A percentile compares a stretch with the other conserved stretches of the same genome.
Conservation (phyloP, 2,329 filamentous ascomycete genomes). For the Ceratocystis lukuohia region DNA sequence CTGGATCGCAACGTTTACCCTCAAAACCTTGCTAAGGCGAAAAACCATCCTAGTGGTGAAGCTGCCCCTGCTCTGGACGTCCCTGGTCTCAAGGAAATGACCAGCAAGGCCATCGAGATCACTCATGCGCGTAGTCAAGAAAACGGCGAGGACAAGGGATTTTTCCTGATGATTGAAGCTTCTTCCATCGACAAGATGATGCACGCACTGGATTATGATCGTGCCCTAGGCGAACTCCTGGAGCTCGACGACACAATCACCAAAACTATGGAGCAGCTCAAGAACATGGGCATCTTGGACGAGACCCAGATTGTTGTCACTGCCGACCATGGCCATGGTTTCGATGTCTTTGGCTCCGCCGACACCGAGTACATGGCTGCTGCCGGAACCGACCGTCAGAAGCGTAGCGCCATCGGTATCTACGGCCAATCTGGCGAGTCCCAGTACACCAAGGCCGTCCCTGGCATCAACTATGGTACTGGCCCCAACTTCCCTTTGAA, state of each 20-base stretch:
- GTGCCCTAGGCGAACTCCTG: slow-evolving; percentile 69
- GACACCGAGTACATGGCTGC: slow-evolving; percentile 64
- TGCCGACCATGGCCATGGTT: slow-evolving; percentile 81
- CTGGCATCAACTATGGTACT: slow-evolving; percentile 54
- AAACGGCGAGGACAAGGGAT: slow-evolving; percentile 46
- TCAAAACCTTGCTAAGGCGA: slow-evolving; percentile 50
- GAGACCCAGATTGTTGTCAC: slow-evolving; percentile 70
- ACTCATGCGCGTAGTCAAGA: slow-evolving; percentile 44
- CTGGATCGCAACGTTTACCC: slow-evolving; percentile 72
- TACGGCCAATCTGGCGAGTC: slow-evolving; percentile 64
- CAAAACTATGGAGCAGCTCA: slow-evolving; percentile 58
- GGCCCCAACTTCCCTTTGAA: slow-evolving; percentile 66
- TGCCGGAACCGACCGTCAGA: slow-evolving; percentile 52
- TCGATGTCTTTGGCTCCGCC: slow-evolving; percentile 71
- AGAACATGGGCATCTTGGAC: slow-evolving; percentile 50
- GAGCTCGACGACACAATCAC: slow-evolving; percentile 75
- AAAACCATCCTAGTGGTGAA: slow-evolving; percentile 56
- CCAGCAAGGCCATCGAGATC: slow-evolving; percentile 70
- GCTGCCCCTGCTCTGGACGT: slow-evolving; percentile 55
- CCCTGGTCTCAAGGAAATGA: slow-evolving; percentile 80
- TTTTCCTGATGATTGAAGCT: slow-evolving; percentile 79
- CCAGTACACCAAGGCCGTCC: slow-evolving; percentile 52
- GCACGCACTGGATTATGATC: slow-evolving; percentile 75
- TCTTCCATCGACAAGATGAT: slow-evolving; percentile 84
- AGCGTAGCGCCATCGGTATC: slow-evolving; percentile 60